These are phyloP conservation scores for Cercospora janseana DNA, from an alignment of 2,329 filamentous ascomycete genomes.

Conservation along the genomic window DNA sequence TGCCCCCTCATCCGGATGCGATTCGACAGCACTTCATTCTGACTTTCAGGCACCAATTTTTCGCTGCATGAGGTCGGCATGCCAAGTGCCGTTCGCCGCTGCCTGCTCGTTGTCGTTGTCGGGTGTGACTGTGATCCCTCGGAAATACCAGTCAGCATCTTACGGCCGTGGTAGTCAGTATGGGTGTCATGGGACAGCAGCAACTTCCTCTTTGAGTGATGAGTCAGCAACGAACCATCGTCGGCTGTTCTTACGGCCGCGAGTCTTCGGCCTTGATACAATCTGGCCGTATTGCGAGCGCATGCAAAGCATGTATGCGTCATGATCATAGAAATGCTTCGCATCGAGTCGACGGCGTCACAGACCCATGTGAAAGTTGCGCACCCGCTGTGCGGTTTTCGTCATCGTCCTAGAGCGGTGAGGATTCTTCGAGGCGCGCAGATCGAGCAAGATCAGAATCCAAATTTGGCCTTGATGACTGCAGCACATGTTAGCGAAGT, in stretches of 20 bases:
- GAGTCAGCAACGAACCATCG: not conserved
- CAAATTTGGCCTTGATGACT: slow-evolving; percentile 36
- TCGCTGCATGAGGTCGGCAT: not conserved
- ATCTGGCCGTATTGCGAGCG: too few species aligned
- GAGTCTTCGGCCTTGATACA: too few species aligned
- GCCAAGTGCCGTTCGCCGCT: not conserved
- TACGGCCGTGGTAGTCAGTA: slow-evolving; percentile 3
- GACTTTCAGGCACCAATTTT: slow-evolving; percentile 2
- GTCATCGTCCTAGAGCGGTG: not conserved
- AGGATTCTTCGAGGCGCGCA: not conserved
- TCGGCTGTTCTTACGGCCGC: not conserved
- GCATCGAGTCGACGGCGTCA: too few species aligned
- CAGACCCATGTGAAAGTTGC: too few species aligned
- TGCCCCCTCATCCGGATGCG: not conserved
- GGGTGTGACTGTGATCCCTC: not conserved
- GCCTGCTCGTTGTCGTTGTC: not conserved
- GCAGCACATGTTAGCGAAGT: slow-evolving; percentile 11
- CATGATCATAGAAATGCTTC: too few species aligned
- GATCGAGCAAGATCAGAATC: slow-evolving; percentile 24
- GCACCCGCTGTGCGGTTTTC: too few species aligned
- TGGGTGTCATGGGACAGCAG: not conserved
- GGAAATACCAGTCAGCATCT: not conserved
- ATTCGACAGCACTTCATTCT: not conserved
- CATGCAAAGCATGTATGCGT: too few species aligned
- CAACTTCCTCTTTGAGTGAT: not conserved